Base-by-base conservation (phyloP, 257 asterid genomes). In the Plantago elongata region DNA sequence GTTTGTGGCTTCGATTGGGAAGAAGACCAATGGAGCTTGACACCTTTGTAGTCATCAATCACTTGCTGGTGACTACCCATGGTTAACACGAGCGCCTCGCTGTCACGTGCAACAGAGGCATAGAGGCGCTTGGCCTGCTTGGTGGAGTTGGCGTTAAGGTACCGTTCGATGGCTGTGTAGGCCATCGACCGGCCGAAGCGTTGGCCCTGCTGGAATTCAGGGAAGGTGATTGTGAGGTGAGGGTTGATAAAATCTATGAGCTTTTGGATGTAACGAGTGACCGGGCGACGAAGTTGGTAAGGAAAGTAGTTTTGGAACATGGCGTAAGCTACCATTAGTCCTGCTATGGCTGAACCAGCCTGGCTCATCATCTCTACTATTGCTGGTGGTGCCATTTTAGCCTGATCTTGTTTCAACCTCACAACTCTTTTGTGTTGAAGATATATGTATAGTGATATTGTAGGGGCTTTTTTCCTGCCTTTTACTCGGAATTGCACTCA, bases 1-100 rank as follows among this genome's bases (percentile, higher is more conserved):
- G 13, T 3, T 7, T 14, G n/a, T 1, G 74, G 51, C 0, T 12
- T 30, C 29, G 59, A 8, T 3, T 54, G 67, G 11, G 9, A 18
- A 13, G 86, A 83, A 38, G 80, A n/a, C 93, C 93, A 84, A 83
- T 83, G 69, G 6, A 82, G 67, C 45, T 76, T 74, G 47, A 77
- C 37, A 7, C 82, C 87, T 12, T 18, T 0, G 57, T 14, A 85
- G n/a, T 70, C 75, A 46, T 85, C 94, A 17, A 74, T 67, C 63
- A 80, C 85, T 65, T 80, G 84, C 55, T 85, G 82, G 44, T 69
- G 57, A 4, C 78, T 77, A 16, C 73, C 82, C 85, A 85, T 82
- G 48, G 72, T 66, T 9, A 82, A 82, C 5, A 85, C 80, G 54
- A 82, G 30, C 27, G 79, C 43, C 6, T 80, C 78, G n/a, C 65